phyloP scores from a whole-genome alignment of 2,329 filamentous ascomycete genomes.

The Alternaria atra region DNA sequence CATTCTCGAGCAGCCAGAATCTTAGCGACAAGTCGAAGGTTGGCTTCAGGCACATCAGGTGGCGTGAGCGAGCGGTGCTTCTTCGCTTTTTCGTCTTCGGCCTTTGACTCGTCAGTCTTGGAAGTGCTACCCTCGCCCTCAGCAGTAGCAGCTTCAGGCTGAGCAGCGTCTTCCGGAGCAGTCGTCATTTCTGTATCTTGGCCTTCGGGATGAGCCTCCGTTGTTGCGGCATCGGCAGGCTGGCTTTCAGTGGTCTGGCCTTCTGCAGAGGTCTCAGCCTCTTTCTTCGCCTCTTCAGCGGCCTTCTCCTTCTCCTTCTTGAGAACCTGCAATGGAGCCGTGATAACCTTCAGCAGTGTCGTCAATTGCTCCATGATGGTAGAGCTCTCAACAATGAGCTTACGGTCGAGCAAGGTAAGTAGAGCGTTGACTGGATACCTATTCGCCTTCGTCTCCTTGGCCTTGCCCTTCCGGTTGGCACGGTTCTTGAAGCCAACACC shows the following conservation, averaged over 20 bases:
- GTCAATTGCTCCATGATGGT: constrained; percentile 94
- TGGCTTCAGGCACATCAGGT: constrained; percentile 85
- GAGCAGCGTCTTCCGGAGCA: constrained; percentile 45
- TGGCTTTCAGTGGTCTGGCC: constrained; percentile 33
- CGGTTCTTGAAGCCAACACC: constrained; percentile 78
- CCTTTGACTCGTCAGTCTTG: constrained; percentile 49
- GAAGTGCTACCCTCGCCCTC: constrained; percentile 31
- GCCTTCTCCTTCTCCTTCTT: constrained; percentile 80
- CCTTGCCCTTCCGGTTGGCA: constrained; percentile 84
- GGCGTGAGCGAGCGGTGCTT: constrained; percentile 74
- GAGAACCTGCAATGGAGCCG: constrained; percentile 83
- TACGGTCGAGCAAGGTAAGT: constrained; percentile 87
- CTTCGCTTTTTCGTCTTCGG: constrained; percentile 52
- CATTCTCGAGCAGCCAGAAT: constrained; percentile 96
- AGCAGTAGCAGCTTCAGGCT: constrained; percentile 29
- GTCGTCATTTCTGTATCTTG: constrained; percentile 50
- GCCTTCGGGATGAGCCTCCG: constrained; percentile 14
- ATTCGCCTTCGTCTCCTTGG: constrained; percentile 81
- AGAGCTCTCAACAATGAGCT: constrained; percentile 96
- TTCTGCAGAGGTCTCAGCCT: constrained; percentile 24
- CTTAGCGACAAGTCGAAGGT: constrained; percentile 92
- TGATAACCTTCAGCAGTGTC: constrained; percentile 85
- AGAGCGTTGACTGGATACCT: constrained; percentile 94
- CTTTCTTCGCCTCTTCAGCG: constrained; percentile 57
- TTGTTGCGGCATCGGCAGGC: constrained; percentile 22